Evolutionary conservation across 176 grass and related monocot genomes (phyloP).

Genomic region (Otatea glauca): DNA sequence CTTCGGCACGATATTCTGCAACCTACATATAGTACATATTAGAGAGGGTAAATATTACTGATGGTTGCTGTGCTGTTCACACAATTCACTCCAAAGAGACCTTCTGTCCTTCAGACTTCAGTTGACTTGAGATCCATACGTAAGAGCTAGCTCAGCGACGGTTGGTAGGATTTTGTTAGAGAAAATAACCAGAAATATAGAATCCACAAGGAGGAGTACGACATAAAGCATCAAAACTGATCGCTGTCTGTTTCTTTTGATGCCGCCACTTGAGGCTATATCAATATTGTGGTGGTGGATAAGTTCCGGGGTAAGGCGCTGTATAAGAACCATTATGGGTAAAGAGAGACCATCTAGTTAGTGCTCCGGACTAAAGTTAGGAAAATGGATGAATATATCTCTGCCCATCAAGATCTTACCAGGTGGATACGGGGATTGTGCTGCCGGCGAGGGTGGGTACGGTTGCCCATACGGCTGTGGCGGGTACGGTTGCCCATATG

Average conservation of each 20-base stretch:
- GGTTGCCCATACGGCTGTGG: conserved; percentile 44
- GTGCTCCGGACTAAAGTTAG: not conserved
- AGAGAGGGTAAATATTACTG: not conserved
- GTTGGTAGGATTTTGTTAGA: conserved; percentile 21
- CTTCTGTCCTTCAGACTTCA: not conserved
- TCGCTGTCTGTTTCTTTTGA: conserved; percentile 10
- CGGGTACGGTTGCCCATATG: conserved; percentile 44
- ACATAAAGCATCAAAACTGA: not conserved
- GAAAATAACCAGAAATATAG: conserved; percentile 33
- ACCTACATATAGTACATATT: conserved; percentile 35
- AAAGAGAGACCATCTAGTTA: conserved; percentile 20
- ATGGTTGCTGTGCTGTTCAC: conserved; percentile 3
- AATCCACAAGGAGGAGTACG: not conserved
- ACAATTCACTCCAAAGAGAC: not conserved
- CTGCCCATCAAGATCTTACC: conserved; percentile 48
- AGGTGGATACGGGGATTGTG: conserved; percentile 63
- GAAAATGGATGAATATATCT: not conserved
- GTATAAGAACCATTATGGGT: conserved; percentile 35
- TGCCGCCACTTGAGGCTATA: not conserved
- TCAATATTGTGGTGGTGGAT: conserved; percentile 74
- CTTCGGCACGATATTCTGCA: not conserved
- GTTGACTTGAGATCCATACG: not conserved
- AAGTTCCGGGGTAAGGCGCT: conserved; percentile 66
- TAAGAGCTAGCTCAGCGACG: not conserved
- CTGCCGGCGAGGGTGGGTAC: conserved; percentile 47